Evolutionary conservation across 192 early-diverging fungal species (phyloP), one percentile per base, ranked within the genome.

Genomic region (Entomortierella chlamydospora): DNA sequence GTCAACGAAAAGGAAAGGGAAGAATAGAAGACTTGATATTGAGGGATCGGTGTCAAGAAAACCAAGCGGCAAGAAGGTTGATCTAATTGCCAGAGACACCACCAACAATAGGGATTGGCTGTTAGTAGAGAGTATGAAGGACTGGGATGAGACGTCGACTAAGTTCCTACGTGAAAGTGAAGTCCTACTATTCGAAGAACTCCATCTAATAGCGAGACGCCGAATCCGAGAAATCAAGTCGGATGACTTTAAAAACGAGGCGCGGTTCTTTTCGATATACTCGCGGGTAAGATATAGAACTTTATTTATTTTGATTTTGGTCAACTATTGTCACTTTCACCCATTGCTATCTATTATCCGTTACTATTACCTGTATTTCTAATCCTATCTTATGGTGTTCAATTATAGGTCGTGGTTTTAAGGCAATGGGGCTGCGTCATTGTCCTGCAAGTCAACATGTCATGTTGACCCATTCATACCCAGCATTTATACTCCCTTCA

Each of bases 191-290:
- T 71, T 80, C 55, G 65, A 71, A 50, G 68, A 71, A 37, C 68
- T 71, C 9, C 77, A 71, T 28, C 58, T 71, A 50, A 80, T 71
- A 26, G 53, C 59, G 49, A 57, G 58, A 22, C 68, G 65, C 56
- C 63, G 78, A n/a, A 30, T 72, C 12, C 69, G 67, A 45, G 78
- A 81, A n/a, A 50, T 42, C 34, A 41, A 57, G 11, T 28, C 20
- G 37, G 20, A 20, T 26, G 33, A 47, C n/a, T 68, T 72, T 39
- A 52, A 58, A 10, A 42, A 26, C 13, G 22, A 72, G 29, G 64
- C 69, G 0, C 62, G 78, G n/a, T 81, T 81, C 49, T 81, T 81
- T 29, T 30, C 69, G 28, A 54, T 81, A 17, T 81, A 72, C 70
- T 63, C 78, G 56, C 69, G 78, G 66, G 70, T 69, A 67, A 81